Conservation (phyloP, 805 yeast species). For the Metschnikowia henanensis region DNA sequence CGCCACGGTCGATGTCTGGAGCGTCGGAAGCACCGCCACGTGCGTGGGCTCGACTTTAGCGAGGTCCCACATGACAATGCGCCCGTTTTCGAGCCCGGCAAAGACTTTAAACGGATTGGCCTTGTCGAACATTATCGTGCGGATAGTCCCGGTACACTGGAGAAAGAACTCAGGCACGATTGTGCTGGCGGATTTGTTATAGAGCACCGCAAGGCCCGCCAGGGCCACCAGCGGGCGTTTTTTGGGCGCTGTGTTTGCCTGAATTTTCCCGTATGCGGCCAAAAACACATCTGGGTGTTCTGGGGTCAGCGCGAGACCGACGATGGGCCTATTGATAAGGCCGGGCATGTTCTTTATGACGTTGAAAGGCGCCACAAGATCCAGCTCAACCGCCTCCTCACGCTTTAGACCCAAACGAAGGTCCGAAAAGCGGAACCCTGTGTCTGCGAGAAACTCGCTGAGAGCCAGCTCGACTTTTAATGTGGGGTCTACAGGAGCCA, state of each 20-base stretch:
- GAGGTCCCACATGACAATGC: slow-evolving; percentile 51
- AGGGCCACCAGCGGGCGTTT: slow-evolving; percentile 7
- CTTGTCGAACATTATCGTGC: slow-evolving; percentile 40
- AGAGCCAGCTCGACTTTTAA: slow-evolving; percentile 6
- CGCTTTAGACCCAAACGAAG: slow-evolving; percentile 17
- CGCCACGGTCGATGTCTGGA: slow-evolving; percentile 17
- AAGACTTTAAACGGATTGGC: slow-evolving; percentile 39
- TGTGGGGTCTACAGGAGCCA: no score
- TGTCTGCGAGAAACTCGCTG: slow-evolving; percentile 1
- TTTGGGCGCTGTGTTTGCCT: neutral
- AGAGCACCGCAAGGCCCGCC: slow-evolving; percentile 32
- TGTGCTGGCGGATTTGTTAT: slow-evolving; percentile 26
- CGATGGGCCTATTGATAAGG: slow-evolving; percentile 14
- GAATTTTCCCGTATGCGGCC: slow-evolving; percentile 15
- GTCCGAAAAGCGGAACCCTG: slow-evolving; percentile 14
- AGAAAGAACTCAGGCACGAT: slow-evolving; percentile 39
- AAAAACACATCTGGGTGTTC: slow-evolving; percentile 15
- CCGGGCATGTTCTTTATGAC: slow-evolving; percentile 3
- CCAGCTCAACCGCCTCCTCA: neutral
- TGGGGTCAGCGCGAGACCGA: slow-evolving; percentile 9
- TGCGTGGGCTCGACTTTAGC: slow-evolving; percentile 15
- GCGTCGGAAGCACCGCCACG: slow-evolving; percentile 20
- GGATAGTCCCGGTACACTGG: slow-evolving; percentile 40
- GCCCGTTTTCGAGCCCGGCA: slow-evolving; percentile 52
- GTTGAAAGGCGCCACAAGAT: slow-evolving; percentile 14